phyloP scores from a whole-genome alignment of 2,329 filamentous ascomycete species.

The Colletotrichum siamense region DNA sequence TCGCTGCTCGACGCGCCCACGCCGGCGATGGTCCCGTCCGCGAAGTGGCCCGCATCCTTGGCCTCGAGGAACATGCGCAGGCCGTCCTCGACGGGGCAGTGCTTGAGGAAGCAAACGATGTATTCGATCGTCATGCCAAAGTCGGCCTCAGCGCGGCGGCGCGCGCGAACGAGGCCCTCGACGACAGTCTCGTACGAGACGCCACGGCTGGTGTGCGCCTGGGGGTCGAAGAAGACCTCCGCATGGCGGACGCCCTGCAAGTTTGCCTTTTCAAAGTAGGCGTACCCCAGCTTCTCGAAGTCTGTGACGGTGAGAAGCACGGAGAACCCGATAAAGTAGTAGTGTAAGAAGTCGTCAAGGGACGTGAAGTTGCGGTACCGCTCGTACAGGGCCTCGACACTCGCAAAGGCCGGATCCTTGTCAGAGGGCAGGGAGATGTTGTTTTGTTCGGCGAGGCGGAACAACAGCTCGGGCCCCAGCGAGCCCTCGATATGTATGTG shows the following conservation, averaged over 20 bases:
- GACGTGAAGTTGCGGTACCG: slow-evolving; percentile 73
- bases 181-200: slow-evolving; percentile 69
- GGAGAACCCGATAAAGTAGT: slow-evolving; percentile 80
- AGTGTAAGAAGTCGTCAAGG: slow-evolving; percentile 78
- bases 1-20: slow-evolving; percentile 75
- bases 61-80: slow-evolving; percentile 45
- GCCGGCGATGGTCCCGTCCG: slow-evolving; percentile 60
- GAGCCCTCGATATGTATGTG: slow-evolving; percentile 83
- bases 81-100: slow-evolving; percentile 68
- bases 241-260: slow-evolving; percentile 72
- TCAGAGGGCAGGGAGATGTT: slow-evolving; percentile 61
- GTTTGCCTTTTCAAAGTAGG: slow-evolving; percentile 71
- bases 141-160: slow-evolving; percentile 63
- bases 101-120: slow-evolving; percentile 76
- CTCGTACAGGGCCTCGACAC: slow-evolving; percentile 60
- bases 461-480: slow-evolving; percentile 72
- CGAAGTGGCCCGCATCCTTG: slow-evolving; percentile 46
- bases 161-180: slow-evolving; percentile 65
- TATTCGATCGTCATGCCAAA: slow-evolving; percentile 70
- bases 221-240: slow-evolving; percentile 83
- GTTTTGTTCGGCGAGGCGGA: slow-evolving; percentile 72
- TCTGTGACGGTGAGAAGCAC: slow-evolving; percentile 70
- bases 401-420: slow-evolving; percentile 66
- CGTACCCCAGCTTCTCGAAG: slow-evolving; percentile 75
- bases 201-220: slow-evolving; percentile 72